Conservation (phyloP, 345 rosid genomes). For the Gossypium sturtianum region DNA sequence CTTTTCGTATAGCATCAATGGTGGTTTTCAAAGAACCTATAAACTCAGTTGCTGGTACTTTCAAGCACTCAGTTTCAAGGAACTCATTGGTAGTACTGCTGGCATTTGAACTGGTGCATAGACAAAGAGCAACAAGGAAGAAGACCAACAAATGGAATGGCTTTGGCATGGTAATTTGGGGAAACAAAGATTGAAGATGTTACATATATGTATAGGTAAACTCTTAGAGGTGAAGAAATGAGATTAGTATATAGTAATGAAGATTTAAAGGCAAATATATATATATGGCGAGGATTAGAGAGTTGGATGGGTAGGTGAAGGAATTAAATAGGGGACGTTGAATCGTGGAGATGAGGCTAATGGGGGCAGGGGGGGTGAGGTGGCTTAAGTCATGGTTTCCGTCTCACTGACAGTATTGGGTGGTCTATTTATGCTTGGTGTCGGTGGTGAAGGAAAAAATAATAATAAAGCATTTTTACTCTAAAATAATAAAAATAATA, state of each 20-base stretch:
- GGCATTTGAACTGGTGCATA: neutral
- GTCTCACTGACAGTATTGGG: neutral
- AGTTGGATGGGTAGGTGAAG: conserved; percentile 6
- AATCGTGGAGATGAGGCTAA: neutral
- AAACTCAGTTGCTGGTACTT: conserved; percentile 38
- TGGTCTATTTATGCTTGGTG: conserved; percentile 8
- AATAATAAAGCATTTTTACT: too few species aligned
- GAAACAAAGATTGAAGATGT: neutral
- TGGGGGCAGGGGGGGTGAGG: neutral
- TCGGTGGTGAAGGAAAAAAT: conserved; percentile 6
- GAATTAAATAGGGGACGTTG: conserved; percentile 3
- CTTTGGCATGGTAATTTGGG: neutral
- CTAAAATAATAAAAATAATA: too few species aligned
- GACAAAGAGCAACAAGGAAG: conserved; percentile 2
- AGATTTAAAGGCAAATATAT: neutral
- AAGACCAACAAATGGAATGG: neutral
- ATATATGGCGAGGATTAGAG: neutral
- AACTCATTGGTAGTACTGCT: neutral
- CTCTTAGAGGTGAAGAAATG: neutral
- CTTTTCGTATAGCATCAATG: conserved; percentile 30
- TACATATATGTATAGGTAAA: too few species aligned
- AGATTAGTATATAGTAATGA: neutral
- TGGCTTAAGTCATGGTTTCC: neutral
- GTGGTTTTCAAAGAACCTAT: conserved; percentile 32
- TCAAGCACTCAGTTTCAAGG: conserved; percentile 26